A percentile compares a stretch with the other conserved stretches of the same genome.
phyloP scores from a whole-genome alignment of 2,329 filamentous ascomycete species.

The Trichoderma sp. region DNA sequence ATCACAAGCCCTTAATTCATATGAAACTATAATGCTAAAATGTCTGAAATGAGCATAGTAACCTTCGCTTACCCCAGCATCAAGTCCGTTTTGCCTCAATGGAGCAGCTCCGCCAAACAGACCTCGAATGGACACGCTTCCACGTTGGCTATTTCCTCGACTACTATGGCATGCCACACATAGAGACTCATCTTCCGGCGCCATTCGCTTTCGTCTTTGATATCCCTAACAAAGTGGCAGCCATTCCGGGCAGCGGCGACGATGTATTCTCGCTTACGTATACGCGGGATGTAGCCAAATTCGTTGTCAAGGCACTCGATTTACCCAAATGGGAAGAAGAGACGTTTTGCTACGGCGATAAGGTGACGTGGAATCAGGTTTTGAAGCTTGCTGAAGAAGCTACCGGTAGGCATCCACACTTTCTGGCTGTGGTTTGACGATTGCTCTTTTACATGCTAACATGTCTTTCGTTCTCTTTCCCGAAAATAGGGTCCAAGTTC shows the following conservation, averaged over 20 bases:
- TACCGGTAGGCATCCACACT: background rate
- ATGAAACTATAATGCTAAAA: background rate
- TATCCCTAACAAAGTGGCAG: background rate
- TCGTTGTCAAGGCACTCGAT: background rate
- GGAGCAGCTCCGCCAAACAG: background rate
- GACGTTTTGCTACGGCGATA: background rate
- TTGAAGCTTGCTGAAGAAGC: background rate
- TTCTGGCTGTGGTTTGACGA: background rate
- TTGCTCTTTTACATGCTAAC: background rate
- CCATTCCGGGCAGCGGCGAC: background rate
- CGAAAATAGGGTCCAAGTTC: background rate
- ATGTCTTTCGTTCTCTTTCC: background rate
- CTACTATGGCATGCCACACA: constrained; percentile 12
- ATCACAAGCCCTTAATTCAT: background rate
- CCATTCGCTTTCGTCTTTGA: background rate
- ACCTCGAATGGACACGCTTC: constrained; percentile 11
- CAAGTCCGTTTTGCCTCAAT: background rate
- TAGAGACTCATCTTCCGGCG: constrained; percentile 4
- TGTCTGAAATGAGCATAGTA: background rate
- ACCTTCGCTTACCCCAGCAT: background rate
- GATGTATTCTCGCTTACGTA: background rate
- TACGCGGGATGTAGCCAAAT: background rate
- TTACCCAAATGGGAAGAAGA: background rate
- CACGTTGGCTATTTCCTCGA: constrained; percentile 5
- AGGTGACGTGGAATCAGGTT: background rate